Base-by-base conservation (phyloP, 2,329 filamentous ascomycete species). In the Aspergillus hiratsukae region DNA sequence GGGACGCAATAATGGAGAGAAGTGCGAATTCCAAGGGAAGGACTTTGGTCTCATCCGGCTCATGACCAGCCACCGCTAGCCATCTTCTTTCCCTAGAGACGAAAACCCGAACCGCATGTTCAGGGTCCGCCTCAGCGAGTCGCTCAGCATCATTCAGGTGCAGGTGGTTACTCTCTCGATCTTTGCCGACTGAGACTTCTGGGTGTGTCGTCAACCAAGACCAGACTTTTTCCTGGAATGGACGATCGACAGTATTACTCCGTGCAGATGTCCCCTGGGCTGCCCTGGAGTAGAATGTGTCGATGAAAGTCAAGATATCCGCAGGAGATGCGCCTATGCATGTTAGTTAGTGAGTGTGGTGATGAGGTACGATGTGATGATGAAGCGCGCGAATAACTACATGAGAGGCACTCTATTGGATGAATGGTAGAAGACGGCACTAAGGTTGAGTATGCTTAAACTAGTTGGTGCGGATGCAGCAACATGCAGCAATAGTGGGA, bases 11-110 rank as follows among this genome's bases (percentile, higher is more conserved):
- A 52, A 85, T 78, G 9, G 81, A 83, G 1, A 87, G 71, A 19
- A 84, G 71, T 11, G 75, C 72, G 60, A 86, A 87, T 60, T 87
- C 82, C 53, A 80, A 74, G 0, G 72, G 70, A 1, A 81, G 76
- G 3, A 87, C 73, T 58, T 79, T 81, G 49, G 75, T 77, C 17
- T 76, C 71, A 62, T 87, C 84, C 25, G 80, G 78, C 21, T 78
- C 78, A 69, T 87, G 85, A 1, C 84, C 84, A 11, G 84, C 77
- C 51, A 87, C 72, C 8, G 83, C 81, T 55, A 80, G 75, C 83
- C 85, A 87, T 27, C 81, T 80, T 37, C 82, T 76, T 52, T 83
- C 78, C 60, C 81, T 75, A 6, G 78, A 83, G 7, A 83, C 80
- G 64, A 74, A 80, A 7, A 84, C 69, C 37, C 76, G 75, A 41